Percentiles rank a stretch among this genome's conserved stretches.
Conservation (phyloP, 139 green algal species). For the Pleodorina starrii region DNA sequence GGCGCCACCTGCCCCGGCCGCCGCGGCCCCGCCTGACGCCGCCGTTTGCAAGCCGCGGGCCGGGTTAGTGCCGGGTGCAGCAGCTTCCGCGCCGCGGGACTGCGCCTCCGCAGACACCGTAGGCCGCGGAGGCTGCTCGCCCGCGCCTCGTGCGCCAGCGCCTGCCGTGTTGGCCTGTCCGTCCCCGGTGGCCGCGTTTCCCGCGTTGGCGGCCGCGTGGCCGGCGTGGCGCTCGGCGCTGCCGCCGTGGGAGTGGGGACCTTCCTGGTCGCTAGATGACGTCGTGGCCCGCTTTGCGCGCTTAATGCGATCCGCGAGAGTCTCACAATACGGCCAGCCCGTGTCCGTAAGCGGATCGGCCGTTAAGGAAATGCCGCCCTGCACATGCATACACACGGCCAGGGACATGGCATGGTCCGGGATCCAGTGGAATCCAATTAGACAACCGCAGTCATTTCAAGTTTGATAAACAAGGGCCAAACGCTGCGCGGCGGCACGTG, state of each 20-base stretch:
- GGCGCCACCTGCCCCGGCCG: neutral
- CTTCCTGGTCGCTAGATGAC: constrained; percentile 22
- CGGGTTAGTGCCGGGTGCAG: neutral
- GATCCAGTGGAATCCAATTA: too few relatives aligned
- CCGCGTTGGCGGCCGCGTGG: neutral
- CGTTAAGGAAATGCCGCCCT: neutral
- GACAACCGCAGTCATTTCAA: too few relatives aligned
- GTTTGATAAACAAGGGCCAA: too few relatives aligned
- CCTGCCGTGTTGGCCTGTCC: neutral
- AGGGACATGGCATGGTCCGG: too few relatives aligned
- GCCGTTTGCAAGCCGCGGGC: neutral
- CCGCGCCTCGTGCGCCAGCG: neutral
- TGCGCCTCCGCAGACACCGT: constrained; percentile 30
- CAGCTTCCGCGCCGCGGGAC: neutral
- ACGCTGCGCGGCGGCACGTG: too few relatives aligned
- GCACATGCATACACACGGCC: neutral
- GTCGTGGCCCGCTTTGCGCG: constrained; percentile 31
- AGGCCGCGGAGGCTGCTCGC: neutral
- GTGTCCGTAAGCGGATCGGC: neutral
- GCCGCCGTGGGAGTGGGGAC: neutral
- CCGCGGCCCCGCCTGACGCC: neutral
- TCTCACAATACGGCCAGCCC: constrained; percentile 17
- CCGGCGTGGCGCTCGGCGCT: constrained; percentile 6
- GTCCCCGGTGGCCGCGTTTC: neutral
- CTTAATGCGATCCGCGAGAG: constrained; percentile 45